Evolutionary conservation across 2,329 filamentous ascomycete genomes (phyloP), one percentile per base, ranked within the genome.

Genomic region (Lachnellula cervina): DNA sequence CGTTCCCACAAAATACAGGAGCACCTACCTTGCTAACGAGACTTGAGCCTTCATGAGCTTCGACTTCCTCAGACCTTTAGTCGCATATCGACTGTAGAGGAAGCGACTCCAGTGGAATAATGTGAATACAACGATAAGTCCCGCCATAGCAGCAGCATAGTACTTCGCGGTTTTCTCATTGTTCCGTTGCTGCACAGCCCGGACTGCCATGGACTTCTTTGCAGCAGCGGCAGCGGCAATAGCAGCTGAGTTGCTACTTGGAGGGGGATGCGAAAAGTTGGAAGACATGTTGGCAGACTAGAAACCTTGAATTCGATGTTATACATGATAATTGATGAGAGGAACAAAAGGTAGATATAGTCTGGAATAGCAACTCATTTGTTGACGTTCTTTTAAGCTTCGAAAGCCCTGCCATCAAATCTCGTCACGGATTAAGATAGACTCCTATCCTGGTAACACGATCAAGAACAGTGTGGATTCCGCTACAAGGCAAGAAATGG

Each of bases 41-140:
- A 64, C 58, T 19, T 61, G 55, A 16, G 28, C 44, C 44, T 51
- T 62, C 43, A 64, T 57, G 34, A 60, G 21, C 11, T 49, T 55
- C 5, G 56, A 61, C 17, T 56, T 51, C 38, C 45, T 60, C 4
- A 60, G 16, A 23, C 38, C 23, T 47, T 47, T 63, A 7, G 58
- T 50, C 25, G 55, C 55, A 59, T 60, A 59, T 40, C 58, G 56
- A 49, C 54, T 58, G 21, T 64, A 63, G 3, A 63, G 21, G 37
- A 59, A 57, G 19, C 60, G 50, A 46, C 40, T 58, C 61, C 62
- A 64, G 44, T 64, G 58, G 19, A 63, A 60, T 2, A 62, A 43
- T 16, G 60, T 49, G 23, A 65, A 64, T 4, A 67, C 38, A 4
- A 57, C 37, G 13, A 64, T 62, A 11, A 67, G 49, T 2, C 57